A percentile compares a stretch with the other conserved stretches of the same genome.
These are phyloP conservation scores for Pholiota microspora DNA, from an alignment of 768 basidiomycete species.

Conservation along the genomic window DNA sequence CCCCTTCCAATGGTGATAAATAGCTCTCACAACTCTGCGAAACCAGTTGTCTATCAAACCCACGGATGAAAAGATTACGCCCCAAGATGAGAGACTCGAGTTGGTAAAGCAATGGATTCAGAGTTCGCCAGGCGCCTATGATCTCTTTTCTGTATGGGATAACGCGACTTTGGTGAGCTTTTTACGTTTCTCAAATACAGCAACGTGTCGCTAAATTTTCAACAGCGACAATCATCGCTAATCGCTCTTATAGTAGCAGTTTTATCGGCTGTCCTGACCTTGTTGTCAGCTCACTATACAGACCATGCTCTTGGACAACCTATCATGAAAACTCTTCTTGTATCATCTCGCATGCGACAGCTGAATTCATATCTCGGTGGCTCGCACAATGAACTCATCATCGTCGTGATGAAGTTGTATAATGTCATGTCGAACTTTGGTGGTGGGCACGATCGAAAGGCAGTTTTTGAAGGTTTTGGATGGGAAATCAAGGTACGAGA, in stretches of 20 bases:
- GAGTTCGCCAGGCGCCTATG: conserved; percentile 49
- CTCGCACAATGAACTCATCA: conserved; percentile 60
- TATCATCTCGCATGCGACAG: conserved; percentile 50
- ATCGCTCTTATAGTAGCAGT: conserved; percentile 47
- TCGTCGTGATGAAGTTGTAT: conserved; percentile 65
- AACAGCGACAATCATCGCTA: conserved; percentile 42
- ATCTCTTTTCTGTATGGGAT: conserved; percentile 67
- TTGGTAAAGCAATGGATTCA: conserved; percentile 66
- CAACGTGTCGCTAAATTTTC: neutral
- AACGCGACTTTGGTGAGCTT: conserved; percentile 43
- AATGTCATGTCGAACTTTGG: conserved; percentile 60
- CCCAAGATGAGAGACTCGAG: conserved; percentile 58
- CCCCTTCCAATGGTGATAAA: conserved; percentile 13
- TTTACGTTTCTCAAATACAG: neutral
- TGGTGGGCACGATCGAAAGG: conserved; percentile 62
- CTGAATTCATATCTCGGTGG: conserved; percentile 64
- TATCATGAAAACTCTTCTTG: conserved; percentile 59
- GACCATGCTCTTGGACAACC: conserved; percentile 62
- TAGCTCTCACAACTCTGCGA: conserved; percentile 52
- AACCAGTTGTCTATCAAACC: conserved; percentile 59
- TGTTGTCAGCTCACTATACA: conserved; percentile 68
- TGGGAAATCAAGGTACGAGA: conserved; percentile 72
- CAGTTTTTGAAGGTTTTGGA: conserved; percentile 64
- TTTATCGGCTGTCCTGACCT: conserved; percentile 55
- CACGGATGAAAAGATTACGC: conserved; percentile 44